phyloP scores from a whole-genome alignment of 2,329 filamentous ascomycete genomes.

The Xylariaceae sp. region DNA sequence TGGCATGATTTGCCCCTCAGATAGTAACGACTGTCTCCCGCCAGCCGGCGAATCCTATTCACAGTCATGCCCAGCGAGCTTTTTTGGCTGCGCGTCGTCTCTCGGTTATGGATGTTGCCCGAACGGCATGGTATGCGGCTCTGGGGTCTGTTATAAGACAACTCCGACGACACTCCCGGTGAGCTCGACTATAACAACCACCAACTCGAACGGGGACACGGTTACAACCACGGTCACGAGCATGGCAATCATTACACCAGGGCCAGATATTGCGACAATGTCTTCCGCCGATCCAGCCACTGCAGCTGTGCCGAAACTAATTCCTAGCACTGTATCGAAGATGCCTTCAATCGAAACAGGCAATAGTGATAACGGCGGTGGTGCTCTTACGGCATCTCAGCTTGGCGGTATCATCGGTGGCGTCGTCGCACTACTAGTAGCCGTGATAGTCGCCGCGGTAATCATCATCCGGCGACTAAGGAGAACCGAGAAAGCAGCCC shows the following conservation, averaged over 20 bases:
- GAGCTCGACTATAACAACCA: slow-evolving; percentile 49
- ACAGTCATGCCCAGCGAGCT: slow-evolving; percentile 47
- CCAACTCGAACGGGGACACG: slow-evolving; percentile 42
- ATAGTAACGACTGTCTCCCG: slow-evolving; percentile 43
- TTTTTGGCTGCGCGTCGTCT: slow-evolving; percentile 53
- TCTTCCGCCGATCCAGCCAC: slow-evolving; percentile 23
- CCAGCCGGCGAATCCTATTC: slow-evolving; percentile 46
- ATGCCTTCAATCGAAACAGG: slow-evolving; percentile 36
- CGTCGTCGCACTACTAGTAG: slow-evolving; percentile 50
- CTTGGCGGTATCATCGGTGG: slow-evolving; percentile 59
- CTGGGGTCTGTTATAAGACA: slow-evolving; percentile 51
- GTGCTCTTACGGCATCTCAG: slow-evolving; percentile 43
- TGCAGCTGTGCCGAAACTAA: slow-evolving; percentile 44
- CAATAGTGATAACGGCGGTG: slow-evolving; percentile 24
- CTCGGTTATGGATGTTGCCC: slow-evolving; percentile 57
- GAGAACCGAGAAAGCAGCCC: slow-evolving; percentile 45
- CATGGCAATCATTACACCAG: slow-evolving; percentile 39
- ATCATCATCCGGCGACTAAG: slow-evolving; percentile 56
- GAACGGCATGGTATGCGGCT: slow-evolving; percentile 52
- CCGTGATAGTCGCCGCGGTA: slow-evolving; percentile 50
- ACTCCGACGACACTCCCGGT: slow-evolving; percentile 48
- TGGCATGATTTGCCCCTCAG: slow-evolving; percentile 47
- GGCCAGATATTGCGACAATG: slow-evolving; percentile 32
- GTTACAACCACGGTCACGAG: slow-evolving; percentile 47
- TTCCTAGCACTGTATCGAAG: slow-evolving; percentile 50